A percentile compares a stretch with the other conserved stretches of the same genome.
These are phyloP conservation scores for Pseudonitzschia delicatissima DNA, from an alignment of 108 stramenopile species.

Conservation along the genomic window DNA sequence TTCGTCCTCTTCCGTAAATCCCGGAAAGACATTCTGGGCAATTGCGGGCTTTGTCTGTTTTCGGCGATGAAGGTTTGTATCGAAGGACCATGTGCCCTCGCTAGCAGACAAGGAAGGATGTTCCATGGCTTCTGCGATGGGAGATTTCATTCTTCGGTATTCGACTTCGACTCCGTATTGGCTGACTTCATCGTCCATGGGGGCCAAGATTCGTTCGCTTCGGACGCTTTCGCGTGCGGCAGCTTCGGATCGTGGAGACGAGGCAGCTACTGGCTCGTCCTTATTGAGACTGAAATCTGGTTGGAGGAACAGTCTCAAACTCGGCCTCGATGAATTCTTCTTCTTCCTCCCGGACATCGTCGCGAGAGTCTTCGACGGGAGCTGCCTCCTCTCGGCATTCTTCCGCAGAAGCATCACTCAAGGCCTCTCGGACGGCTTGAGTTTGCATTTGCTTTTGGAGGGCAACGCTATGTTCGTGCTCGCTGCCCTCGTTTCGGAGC, in stretches of 20 bases:
- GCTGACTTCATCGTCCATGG: background rate
- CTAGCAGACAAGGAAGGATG: background rate
- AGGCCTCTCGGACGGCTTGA: background rate
- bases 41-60: background rate
- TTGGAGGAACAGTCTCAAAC: constrained; percentile 20
- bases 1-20: constrained; percentile 8
- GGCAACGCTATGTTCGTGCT: background rate
- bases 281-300: background rate
- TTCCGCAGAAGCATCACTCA: background rate
- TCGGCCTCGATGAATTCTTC: constrained; percentile 15
- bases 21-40: background rate
- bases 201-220: background rate
- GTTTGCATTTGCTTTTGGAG: constrained; percentile 6
- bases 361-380: background rate
- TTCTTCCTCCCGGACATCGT: background rate
- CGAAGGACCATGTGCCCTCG: constrained; percentile 14
- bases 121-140: background rate
- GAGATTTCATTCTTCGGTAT: background rate
- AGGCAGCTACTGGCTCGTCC: background rate
- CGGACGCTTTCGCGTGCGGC: background rate
- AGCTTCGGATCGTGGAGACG: background rate
- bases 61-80: background rate
- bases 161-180: background rate
- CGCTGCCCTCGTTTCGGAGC: background rate
- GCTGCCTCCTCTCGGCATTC: background rate